These are phyloP conservation scores for Stephanodiscus minutulus DNA, from an alignment of 108 stramenopile species.

Conservation along the genomic window DNA sequence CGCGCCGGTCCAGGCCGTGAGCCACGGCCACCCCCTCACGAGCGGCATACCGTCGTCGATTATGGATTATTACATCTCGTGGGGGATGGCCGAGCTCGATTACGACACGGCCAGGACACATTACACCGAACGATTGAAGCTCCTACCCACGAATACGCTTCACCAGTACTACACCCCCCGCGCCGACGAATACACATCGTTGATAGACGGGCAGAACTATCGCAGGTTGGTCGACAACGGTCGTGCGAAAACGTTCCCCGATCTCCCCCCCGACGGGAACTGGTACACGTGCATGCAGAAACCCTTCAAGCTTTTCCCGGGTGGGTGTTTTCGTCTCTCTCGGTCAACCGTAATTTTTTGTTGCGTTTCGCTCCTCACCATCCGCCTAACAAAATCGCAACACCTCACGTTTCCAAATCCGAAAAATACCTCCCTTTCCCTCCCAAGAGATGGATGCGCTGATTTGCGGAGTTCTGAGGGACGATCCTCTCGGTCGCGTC, in stretches of 20 bases:
- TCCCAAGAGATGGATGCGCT: conserved; percentile 42
- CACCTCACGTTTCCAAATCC: no score
- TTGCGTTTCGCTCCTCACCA: no score
- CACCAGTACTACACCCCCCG: conserved; percentile 45
- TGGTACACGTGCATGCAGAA: conserved; percentile 50
- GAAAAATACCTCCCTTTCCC: no score
- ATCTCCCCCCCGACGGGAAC: conserved; percentile 1
- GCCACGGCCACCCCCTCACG: conserved; percentile 50
- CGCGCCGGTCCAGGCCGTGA: conserved; percentile 43
- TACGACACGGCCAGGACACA: conserved; percentile 28
- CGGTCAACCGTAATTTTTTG: no score
- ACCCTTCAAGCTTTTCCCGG: conserved; percentile 45
- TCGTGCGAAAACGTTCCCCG: conserved; percentile 3
- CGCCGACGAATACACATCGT: background rate
- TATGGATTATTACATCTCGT: conserved; percentile 45
- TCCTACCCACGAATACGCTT: conserved; percentile 1
- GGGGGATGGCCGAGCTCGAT: conserved; percentile 44
- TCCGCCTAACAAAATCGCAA: no score
- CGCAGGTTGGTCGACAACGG: background rate
- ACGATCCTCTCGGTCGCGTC: conserved; percentile 15
- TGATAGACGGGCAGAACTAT: conserved; percentile 16
- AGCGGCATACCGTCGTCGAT: conserved; percentile 19
- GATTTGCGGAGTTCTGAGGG: conserved; percentile 36
- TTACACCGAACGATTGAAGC: conserved; percentile 36
- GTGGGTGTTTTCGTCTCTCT: no score